Evolutionary conservation across 2,329 filamentous ascomycete species (phyloP).

Genomic region (Stagonosporopsis vannaccii): DNA sequence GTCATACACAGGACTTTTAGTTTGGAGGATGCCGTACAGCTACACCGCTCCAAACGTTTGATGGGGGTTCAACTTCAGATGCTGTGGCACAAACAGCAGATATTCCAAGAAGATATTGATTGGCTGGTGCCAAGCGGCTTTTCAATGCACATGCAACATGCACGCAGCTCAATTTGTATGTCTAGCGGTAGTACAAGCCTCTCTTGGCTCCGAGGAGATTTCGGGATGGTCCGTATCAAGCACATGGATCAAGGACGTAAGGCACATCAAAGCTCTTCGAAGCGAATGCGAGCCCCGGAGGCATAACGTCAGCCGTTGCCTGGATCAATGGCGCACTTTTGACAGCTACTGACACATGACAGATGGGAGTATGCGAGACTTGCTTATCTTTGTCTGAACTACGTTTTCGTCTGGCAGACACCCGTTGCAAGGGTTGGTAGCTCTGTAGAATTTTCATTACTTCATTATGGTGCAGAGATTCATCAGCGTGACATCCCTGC

Average conservation of each 20-base stretch:
- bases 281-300: neutral
- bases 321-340: neutral
- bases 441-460: conserved; percentile 3
- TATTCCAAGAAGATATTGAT: neutral
- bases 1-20: neutral
- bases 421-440: neutral
- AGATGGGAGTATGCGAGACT: neutral
- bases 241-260: neutral
- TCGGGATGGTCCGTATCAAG: neutral
- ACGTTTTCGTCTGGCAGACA: neutral
- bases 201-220: conserved; percentile 1
- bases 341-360: conserved; percentile 3
- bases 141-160: conserved; percentile 3
- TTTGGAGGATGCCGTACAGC: neutral
- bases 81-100: neutral
- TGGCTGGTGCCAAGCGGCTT: neutral
- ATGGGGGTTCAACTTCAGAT: neutral
- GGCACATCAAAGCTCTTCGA: neutral
- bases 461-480: conserved; percentile 5
- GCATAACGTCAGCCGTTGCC: neutral
- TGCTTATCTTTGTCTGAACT: neutral
- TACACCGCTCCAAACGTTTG: neutral
- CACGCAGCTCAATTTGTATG: conserved; percentile 1
- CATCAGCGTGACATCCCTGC: conserved; percentile 2
- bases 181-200: conserved; percentile 9